Percentiles rank a stretch among this genome's conserved stretches.
phyloP scores from a whole-genome alignment of 2,329 filamentous ascomycete species.

The Volutella citrinella region DNA sequence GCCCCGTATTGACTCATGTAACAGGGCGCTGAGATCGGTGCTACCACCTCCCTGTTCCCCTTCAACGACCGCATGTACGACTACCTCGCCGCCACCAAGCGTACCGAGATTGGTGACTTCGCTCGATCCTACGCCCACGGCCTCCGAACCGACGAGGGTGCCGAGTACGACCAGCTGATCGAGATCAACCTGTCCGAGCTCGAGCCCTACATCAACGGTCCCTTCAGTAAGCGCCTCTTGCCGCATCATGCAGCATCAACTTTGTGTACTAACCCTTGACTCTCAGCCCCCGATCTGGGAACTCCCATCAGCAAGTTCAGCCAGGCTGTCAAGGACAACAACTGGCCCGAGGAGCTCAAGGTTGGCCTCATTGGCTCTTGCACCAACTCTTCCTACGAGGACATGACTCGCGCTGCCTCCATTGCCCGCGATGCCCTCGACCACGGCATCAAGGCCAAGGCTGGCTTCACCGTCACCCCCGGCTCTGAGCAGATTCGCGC shows the following conservation, averaged over 20 bases:
- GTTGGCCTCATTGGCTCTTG: conserved; percentile 96
- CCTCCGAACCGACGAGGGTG: conserved; percentile 82
- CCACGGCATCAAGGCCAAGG: conserved; percentile 85
- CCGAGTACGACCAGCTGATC: conserved; percentile 87
- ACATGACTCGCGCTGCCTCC: conserved; percentile 94
- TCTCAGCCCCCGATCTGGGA: conserved; percentile 89
- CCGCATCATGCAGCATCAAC: too few species aligned
- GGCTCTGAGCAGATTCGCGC: conserved; percentile 96
- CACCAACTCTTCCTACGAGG: conserved; percentile 98
- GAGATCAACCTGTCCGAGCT: conserved; percentile 86
- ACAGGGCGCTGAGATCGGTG: conserved; percentile 65
- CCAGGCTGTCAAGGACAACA: conserved; percentile 74
- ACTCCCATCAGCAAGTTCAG: conserved; percentile 91
- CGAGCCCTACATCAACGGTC: conserved; percentile 95
- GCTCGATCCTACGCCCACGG: conserved; percentile 80
- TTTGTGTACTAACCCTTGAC: too few species aligned
- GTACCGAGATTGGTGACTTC: conserved; percentile 86
- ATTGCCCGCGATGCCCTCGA: conserved; percentile 86
- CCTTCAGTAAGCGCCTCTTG: too few species aligned
- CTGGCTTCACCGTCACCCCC: conserved; percentile 93
- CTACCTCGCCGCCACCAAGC: conserved; percentile 90
- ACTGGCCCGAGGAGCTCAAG: conserved; percentile 88
- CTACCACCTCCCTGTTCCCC: conserved; percentile 92
- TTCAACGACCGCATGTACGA: conserved; percentile 99
- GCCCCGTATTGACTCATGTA: too few species aligned